These are phyloP conservation scores for Fusarium sarcochroum DNA, from an alignment of 2,329 filamentous ascomycete species.

Conservation along the genomic window DNA sequence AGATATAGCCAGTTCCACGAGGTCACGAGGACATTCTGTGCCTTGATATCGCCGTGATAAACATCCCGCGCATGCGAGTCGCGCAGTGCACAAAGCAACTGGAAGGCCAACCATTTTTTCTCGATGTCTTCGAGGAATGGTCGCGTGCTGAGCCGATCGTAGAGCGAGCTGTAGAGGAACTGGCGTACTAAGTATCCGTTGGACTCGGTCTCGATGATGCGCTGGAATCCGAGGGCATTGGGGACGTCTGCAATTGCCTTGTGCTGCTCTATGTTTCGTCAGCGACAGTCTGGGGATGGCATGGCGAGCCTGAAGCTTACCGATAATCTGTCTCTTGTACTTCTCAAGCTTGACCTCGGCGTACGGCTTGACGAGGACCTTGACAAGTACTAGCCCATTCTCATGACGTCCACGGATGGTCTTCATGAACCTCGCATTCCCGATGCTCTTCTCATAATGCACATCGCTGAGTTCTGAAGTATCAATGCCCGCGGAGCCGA, in stretches of 20 bases:
- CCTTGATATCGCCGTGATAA: slow-evolving; percentile 98
- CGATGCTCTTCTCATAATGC: slow-evolving; percentile 91
- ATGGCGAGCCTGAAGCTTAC: slow-evolving; percentile 61
- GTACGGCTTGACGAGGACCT: slow-evolving; percentile 94
- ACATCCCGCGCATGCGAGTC: slow-evolving; percentile 92
- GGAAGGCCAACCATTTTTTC: slow-evolving; percentile 98
- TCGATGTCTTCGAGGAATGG: slow-evolving; percentile 98
- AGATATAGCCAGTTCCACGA: slow-evolving; percentile 99
- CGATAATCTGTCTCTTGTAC: slow-evolving; percentile 82
- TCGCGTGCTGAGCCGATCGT: slow-evolving; percentile 95
- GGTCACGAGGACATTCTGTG: slow-evolving; percentile 95
- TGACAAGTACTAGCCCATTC: slow-evolving; percentile 92
- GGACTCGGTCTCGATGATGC: slow-evolving; percentile 90
- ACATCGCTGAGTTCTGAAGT: slow-evolving; percentile 92
- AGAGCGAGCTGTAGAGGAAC: slow-evolving; percentile 95
- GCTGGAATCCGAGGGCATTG: slow-evolving; percentile 91
- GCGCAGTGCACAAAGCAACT: slow-evolving; percentile 90
- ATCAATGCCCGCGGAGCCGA: slow-evolving; percentile 93
- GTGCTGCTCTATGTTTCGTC: slow-evolving; percentile 76
- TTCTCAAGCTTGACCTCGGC: slow-evolving; percentile 82
- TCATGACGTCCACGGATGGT: slow-evolving; percentile 91
- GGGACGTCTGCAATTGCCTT: slow-evolving; percentile 84
- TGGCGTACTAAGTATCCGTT: slow-evolving; percentile 95
- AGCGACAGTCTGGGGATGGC: not conserved
- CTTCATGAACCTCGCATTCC: slow-evolving; percentile 95